Percentiles rank a stretch among this genome's conserved stretches.
These are phyloP conservation scores for Arthrobotrys conoides DNA, from an alignment of 2,329 filamentous ascomycete species.

Conservation along the genomic window DNA sequence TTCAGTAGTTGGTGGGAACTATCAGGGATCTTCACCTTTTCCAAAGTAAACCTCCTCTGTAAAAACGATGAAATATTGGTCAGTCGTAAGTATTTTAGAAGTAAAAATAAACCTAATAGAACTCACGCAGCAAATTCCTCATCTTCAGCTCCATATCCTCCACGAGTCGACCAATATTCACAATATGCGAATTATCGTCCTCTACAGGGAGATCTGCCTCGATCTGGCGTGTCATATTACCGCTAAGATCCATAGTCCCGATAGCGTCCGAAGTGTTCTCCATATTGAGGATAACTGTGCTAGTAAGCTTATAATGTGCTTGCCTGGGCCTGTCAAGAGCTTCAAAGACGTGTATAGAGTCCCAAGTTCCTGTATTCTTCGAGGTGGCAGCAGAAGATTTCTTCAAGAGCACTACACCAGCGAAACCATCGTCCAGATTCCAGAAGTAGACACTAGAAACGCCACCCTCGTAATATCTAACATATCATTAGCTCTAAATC, in stretches of 20 bases:
- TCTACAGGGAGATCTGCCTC: conserved; percentile 92
- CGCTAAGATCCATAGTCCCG: conserved; percentile 90
- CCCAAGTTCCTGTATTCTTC: conserved; percentile 86
- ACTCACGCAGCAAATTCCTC: conserved; percentile 86
- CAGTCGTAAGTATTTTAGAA: conserved; percentile 11
- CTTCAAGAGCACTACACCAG: conserved; percentile 94
- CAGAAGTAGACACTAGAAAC: conserved; percentile 97
- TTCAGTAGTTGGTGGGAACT: not conserved
- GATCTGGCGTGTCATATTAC: conserved; percentile 97
- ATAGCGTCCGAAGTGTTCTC: conserved; percentile 78
- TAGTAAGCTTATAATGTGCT: conserved; percentile 97
- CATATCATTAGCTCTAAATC: not conserved
- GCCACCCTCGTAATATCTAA: conserved; percentile 90
- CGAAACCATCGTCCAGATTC: conserved; percentile 98
- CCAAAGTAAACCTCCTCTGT: conserved; percentile 97
- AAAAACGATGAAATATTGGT: conserved; percentile 25
- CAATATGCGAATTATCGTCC: conserved; percentile 91
- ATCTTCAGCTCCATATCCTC: conserved; percentile 99
- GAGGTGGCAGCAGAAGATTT: conserved; percentile 80
- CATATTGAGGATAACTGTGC: conserved; percentile 92
- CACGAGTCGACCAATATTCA: conserved; percentile 89
- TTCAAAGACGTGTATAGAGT: conserved; percentile 99
- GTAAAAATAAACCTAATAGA: not conserved
- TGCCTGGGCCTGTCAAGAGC: conserved; percentile 91
- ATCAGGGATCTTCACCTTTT: conserved; percentile 71